phyloP scores from a whole-genome alignment of 2,329 filamentous ascomycete species.

The Neonectria punicea region DNA sequence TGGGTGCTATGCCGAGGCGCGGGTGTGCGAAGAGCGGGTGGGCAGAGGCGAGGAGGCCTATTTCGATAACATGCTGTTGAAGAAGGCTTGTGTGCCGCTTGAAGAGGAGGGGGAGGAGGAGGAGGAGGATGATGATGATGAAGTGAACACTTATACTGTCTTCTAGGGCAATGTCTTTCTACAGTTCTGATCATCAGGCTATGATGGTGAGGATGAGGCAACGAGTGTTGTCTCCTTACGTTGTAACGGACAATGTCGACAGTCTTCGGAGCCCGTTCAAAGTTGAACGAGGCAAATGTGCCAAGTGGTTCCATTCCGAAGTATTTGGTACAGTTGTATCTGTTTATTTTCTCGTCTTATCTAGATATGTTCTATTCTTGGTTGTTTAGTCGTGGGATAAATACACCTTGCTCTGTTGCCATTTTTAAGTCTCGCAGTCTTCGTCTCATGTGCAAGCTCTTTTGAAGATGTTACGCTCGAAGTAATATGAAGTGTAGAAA shows the following conservation, averaged over 20 bases:
- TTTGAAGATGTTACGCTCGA: neutral
- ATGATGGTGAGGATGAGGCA: neutral
- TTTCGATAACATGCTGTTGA: constrained; percentile 37
- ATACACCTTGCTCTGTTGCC: neutral
- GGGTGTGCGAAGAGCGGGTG: constrained; percentile 41
- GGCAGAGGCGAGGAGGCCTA: constrained; percentile 37
- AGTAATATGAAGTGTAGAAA: neutral
- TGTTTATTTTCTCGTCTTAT: neutral
- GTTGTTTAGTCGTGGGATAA: neutral
- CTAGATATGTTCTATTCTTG: neutral
- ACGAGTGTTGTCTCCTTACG: neutral
- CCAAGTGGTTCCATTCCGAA: neutral
- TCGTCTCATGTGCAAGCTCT: neutral
- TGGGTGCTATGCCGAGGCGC: constrained; percentile 45
- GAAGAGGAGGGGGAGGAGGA: neutral
- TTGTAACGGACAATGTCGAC: neutral
- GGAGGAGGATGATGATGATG: neutral
- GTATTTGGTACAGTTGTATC: neutral
- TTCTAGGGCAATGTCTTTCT: neutral
- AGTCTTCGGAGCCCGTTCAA: neutral
- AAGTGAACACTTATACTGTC: neutral
- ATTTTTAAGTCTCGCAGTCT: neutral
- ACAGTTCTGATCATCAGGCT: neutral
- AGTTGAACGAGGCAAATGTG: neutral
- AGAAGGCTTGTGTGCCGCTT: neutral